Percentiles rank a stretch among this genome's conserved stretches.
These are phyloP conservation scores for Xylaria curta DNA, from an alignment of 495 filamentous ascomycete species.

Conservation along the genomic window DNA sequence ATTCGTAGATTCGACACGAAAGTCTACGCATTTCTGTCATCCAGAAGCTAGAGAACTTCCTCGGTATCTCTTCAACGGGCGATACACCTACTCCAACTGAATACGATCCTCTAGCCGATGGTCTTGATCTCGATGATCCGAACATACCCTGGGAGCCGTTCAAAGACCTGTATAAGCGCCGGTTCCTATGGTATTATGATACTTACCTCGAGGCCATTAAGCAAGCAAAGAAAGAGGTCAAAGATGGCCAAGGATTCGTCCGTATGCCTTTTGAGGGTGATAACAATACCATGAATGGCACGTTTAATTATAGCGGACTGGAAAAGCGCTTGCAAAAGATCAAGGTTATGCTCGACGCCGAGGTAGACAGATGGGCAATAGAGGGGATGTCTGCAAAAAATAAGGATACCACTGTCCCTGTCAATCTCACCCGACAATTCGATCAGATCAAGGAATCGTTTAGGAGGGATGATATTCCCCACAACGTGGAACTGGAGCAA, in stretches of 20 bases:
- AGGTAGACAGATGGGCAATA: slow-evolving; percentile 72
- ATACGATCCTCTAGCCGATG: slow-evolving; percentile 55
- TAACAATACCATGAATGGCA: slow-evolving; percentile 85
- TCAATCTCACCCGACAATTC: slow-evolving; percentile 80
- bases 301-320: slow-evolving; percentile 81
- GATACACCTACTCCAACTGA: slow-evolving; percentile 46
- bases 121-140: slow-evolving; percentile 52
- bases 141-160: slow-evolving; percentile 74
- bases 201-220: slow-evolving; percentile 77
- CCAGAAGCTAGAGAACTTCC: slow-evolving; percentile 78
- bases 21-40: slow-evolving; percentile 86
- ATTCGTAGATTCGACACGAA: slow-evolving; percentile 83
- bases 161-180: slow-evolving; percentile 85
- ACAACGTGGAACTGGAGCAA: slow-evolving; percentile 75
- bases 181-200: slow-evolving; percentile 96
- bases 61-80: slow-evolving; percentile 62
- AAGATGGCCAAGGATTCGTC: slow-evolving; percentile 66
- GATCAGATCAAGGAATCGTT: slow-evolving; percentile 81
- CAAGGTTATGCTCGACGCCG: slow-evolving; percentile 69
- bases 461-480: slow-evolving; percentile 68
- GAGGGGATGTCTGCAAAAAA: slow-evolving; percentile 68
- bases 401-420: slow-evolving; percentile 76
- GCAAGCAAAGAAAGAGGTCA: slow-evolving; percentile 63
- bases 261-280: slow-evolving; percentile 84
- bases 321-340: slow-evolving; percentile 70